phyloP scores from a whole-genome alignment of 345 rosid species.

The Lepidium aucheri region DNA sequence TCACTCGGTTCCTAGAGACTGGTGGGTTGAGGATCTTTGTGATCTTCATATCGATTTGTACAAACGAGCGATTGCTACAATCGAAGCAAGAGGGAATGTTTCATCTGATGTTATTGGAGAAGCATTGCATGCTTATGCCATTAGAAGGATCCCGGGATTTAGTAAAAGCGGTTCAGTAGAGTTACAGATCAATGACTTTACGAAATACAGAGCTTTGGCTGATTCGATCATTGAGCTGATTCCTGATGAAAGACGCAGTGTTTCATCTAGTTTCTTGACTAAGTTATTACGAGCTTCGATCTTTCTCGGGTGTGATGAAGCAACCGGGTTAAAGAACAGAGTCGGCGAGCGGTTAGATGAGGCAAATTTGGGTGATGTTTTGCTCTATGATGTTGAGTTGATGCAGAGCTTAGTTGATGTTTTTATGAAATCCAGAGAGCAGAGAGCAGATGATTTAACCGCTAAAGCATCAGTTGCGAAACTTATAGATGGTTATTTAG shows the following conservation, averaged over 20 bases:
- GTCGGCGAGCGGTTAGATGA: slow-evolving; percentile 48
- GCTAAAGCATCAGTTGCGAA: slow-evolving; percentile 44
- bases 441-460: slow-evolving; percentile 19
- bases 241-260: slow-evolving; percentile 41
- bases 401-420: slow-evolving; percentile 49
- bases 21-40: slow-evolving; percentile 88
- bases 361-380: slow-evolving; percentile 44
- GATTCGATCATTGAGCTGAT: slow-evolving; percentile 53
- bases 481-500: slow-evolving; percentile 56
- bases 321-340: slow-evolving; percentile 38
- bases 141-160: slow-evolving; percentile 58
- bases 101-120: slow-evolving; percentile 51
- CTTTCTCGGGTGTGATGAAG: slow-evolving; percentile 46
- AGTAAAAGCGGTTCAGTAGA: slow-evolving; percentile 42
- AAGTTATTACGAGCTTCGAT: slow-evolving; percentile 49
- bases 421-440: slow-evolving; percentile 29
- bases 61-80: slow-evolving; percentile 42
- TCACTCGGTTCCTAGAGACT: slow-evolving; percentile 57
- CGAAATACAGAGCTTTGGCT: slow-evolving; percentile 42
- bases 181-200: slow-evolving; percentile 35
- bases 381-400: slow-evolving; percentile 46
- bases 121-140: slow-evolving; percentile 50
- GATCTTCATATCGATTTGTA: slow-evolving; percentile 62
- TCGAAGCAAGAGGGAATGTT: slow-evolving; percentile 41
- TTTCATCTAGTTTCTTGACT: slow-evolving; percentile 53